A percentile compares a stretch with the other conserved stretches of the same genome.
Conservation (phyloP, 1,284 basidiomycete genomes). For the Farysia itapuensis region DNA sequence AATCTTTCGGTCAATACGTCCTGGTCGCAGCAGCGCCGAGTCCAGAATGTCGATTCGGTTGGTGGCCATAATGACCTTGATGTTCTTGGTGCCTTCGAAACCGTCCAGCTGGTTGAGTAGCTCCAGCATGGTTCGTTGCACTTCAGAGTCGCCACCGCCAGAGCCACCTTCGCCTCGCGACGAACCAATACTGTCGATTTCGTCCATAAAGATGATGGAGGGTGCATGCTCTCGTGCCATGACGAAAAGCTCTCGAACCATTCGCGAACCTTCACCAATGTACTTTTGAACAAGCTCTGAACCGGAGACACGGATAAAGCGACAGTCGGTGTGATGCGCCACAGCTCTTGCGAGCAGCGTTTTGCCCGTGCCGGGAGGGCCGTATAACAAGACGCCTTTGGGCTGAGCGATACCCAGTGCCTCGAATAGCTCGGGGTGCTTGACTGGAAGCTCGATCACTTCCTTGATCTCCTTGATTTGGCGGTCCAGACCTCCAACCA, state of each 20-base stretch:
- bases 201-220: conserved; percentile 99
- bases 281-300: conserved; percentile 98
- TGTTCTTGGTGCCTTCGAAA: conserved; percentile 96
- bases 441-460: conserved; percentile 96
- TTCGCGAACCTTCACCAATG: conserved; percentile 89
- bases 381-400: conserved; percentile 65
- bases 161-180: conserved; percentile 81
- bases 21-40: conserved; percentile 87
- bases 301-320: conserved; percentile 94
- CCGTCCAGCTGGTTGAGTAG: conserved; percentile 94
- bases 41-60: conserved; percentile 98
- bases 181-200: conserved; percentile 96
- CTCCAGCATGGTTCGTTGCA: conserved; percentile 97
- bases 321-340: conserved; percentile 90
- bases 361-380: conserved; percentile 59
- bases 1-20: conserved; percentile 97
- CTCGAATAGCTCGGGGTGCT: conserved; percentile 97
- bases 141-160: conserved; percentile 83
- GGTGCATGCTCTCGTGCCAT: conserved; percentile 98
- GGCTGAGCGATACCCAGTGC: conserved; percentile 95
- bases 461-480: conserved; percentile 99
- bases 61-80: conserved; percentile 98
- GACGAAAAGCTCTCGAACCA: conserved; percentile 84
- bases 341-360: conserved; percentile 58
- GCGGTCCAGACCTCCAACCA: conserved; percentile 96